Conservation (phyloP, 2,329 filamentous ascomycete species). For the Trichoderma sp. region DNA sequence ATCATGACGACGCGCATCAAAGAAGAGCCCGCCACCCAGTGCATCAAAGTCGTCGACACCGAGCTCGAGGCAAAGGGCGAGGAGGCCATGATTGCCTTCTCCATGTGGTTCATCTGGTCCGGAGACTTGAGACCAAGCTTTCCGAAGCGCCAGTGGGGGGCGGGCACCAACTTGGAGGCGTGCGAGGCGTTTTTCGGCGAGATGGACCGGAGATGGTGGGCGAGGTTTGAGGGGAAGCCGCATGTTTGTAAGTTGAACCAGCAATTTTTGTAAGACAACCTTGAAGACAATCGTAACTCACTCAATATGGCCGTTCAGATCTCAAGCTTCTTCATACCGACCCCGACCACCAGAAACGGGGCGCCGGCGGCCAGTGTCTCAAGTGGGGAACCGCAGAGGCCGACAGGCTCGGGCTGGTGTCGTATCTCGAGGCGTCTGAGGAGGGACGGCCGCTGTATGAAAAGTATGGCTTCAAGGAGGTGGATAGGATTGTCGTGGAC, state of each 20-base stretch:
- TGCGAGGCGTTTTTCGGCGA: slow-evolving; percentile 33
- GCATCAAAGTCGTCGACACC: slow-evolving; percentile 38
- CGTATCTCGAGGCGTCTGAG: slow-evolving; percentile 37
- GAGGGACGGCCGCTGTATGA: slow-evolving; percentile 35
- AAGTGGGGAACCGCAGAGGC: slow-evolving; percentile 36
- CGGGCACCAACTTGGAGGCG: slow-evolving; percentile 34
- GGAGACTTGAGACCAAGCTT: slow-evolving; percentile 18
- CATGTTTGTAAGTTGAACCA: slow-evolving; percentile 35
- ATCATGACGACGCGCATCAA: slow-evolving; percentile 25
- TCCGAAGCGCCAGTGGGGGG: slow-evolving; percentile 29
- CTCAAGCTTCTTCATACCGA: slow-evolving; percentile 39
- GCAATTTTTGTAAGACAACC: not conserved
- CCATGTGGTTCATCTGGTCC: slow-evolving; percentile 36
- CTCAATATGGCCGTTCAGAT: slow-evolving; percentile 25
- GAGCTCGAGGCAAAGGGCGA: slow-evolving; percentile 28
- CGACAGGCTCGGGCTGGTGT: slow-evolving; percentile 35
- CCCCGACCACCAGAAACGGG: slow-evolving; percentile 36
- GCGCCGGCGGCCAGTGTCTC: slow-evolving; percentile 36
- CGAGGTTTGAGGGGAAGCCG: slow-evolving; percentile 32
- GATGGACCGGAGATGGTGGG: slow-evolving; percentile 31
- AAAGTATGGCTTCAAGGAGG: slow-evolving; percentile 35
- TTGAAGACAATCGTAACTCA: no score
- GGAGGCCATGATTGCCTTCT: slow-evolving; percentile 35
- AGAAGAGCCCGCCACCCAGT: slow-evolving; percentile 31
- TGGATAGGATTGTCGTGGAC: slow-evolving; percentile 29